Base-by-base conservation (phyloP, 2,329 filamentous ascomycete genomes). In the Aureobasidium sp. region DNA sequence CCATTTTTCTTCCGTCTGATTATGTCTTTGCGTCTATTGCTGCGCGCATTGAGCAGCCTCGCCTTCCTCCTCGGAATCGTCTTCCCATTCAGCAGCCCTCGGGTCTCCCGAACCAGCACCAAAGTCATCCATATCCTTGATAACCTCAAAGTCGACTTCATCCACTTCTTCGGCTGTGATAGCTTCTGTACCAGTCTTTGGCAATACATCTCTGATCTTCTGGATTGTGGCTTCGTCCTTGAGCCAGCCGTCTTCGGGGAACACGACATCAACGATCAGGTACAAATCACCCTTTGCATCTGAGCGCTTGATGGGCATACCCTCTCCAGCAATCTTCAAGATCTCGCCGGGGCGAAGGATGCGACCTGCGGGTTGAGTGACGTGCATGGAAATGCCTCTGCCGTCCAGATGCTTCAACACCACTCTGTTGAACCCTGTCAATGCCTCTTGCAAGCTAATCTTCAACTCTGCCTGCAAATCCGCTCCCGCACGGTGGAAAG, bases 321-420 rank as follows among this genome's bases (percentile, higher is more conserved):
- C 94, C 77, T 99, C 94, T 30, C 91, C 91, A 2, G 81, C 75
- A 1, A 99, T 79, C 78, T 91, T 96, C 68, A 99, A 81, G 8
- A 93, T 84, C 71, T 99, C 90, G 30, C 86, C 88, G 0, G 94
- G 92, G 30, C 86, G 85, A 39, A 99, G 77, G 57, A 97, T 81
- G 73, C 92, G 88, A 67, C 93, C 93, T 41, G 74, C 67, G 0
- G 77, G 77, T 69, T 88, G 85, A 16, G 89, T 85, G 66, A 94
- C 87, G 60, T 86, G 82, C 50, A 99, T 80, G 62, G 88, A 83
- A 63, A 99, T 93, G 34, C 94, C 94, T 62, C 94, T 85, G 34
- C 93, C 94, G 71, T 99, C 94, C 9, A 99, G 85, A 73, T 99
- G 94, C 69, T 88, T 94, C 65, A 99, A 71, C 1, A 97, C 91